Conservation (phyloP, 345 rosid genomes). For the Acer campestre region DNA sequence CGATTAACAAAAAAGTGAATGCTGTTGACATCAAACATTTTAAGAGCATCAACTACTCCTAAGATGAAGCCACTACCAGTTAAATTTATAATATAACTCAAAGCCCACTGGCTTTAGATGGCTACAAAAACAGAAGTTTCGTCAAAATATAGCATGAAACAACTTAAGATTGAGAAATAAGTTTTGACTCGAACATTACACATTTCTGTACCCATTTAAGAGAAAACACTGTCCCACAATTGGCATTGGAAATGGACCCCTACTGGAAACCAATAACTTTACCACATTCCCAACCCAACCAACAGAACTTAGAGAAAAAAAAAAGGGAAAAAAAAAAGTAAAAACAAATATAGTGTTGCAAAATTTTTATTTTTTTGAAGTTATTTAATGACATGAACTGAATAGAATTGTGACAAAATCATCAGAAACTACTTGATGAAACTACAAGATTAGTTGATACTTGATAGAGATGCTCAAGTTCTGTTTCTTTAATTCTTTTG, state of each 20-base stretch:
- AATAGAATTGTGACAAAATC: too few species aligned
- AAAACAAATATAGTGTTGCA: too few species aligned
- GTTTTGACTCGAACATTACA: neutral
- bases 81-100: neutral
- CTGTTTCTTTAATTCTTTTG: neutral
- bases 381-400: too few species aligned
- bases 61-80: neutral
- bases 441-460: too few species aligned
- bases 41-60: neutral
- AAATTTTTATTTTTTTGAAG: too few species aligned
- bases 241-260: too few species aligned
- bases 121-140: neutral
- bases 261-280: too few species aligned
- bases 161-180: neutral
- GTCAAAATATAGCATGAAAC: neutral
- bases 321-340: too few species aligned
- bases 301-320: too few species aligned
- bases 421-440: too few species aligned
- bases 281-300: too few species aligned
- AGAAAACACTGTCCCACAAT: neutral
- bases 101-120: neutral
- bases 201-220: neutral
- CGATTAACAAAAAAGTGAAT: slow-evolving; percentile 24
- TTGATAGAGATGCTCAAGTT: too few species aligned
- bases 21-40: slow-evolving; percentile 2